Evolutionary conservation across 345 rosid genomes (phyloP), one percentile per base, ranked within the genome.

Genomic region (Citrus trifoliata): DNA sequence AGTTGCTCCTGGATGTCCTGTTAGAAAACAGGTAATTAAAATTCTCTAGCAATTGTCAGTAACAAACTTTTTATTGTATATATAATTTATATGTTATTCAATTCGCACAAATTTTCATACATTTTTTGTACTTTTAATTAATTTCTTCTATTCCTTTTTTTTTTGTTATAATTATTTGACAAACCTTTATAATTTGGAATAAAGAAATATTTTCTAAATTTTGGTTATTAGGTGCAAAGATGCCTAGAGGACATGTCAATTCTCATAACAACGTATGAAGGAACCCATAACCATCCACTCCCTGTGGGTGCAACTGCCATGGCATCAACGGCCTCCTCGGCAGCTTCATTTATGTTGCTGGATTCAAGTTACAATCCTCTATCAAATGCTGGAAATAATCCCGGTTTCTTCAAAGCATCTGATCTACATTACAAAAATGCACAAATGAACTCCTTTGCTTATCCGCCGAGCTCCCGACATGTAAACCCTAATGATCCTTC

Each of bases 21-120:
- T 90, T 18, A 90, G 98, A 53, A 95, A 95, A 85, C 98, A 95
- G 92, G 98, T 94, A 83, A 12, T 48, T 30, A 30, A 42, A 46
- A 46, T 46, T 46, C 51, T 46, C 40, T 42, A 42, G 14, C 48
- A 40, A 0, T 40, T 40, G 4, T 42, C 4, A 42, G 1, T 10
- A 10, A 10, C 14, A 10, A 42, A 42, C 13, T 42, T 42, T 42
- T 12, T 13, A 12, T 42, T 42, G 4, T 42, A 42, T 42, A 42
- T 10, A 42, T 42, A 42, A 42, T 10, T 42, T 10, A 42, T 40
- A 10, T 42, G 14, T 42, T 42, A 38, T 8, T 38, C 46, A 40
- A 46, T 13, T 46, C 5, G 18, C 51, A 46, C 51, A 46, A 46
- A 46, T 3, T 46, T 10, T 46, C 51, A 10, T 12, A 42, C 46